Conservation (phyloP, 1,284 basidiomycete genomes). For the Meripilus lineatus region DNA sequence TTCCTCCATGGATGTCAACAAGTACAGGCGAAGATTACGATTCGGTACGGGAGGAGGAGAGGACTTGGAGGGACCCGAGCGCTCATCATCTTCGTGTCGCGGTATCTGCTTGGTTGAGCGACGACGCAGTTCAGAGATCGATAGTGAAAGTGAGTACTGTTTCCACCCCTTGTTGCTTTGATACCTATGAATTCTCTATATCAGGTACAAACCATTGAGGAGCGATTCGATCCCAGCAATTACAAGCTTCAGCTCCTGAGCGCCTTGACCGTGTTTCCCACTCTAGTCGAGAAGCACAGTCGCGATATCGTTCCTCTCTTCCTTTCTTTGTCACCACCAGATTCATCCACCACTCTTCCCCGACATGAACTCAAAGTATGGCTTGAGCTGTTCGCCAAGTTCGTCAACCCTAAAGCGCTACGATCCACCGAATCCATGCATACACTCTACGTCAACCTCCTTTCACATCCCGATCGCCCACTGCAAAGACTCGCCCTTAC, state of each 20-base stretch:
- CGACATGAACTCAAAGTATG: conserved; percentile 65
- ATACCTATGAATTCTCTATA: neutral
- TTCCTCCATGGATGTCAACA: conserved; percentile 22
- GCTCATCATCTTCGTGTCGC: conserved; percentile 54
- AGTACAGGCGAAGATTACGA: conserved; percentile 27
- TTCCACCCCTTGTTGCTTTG: neutral
- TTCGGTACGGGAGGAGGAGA: conserved; percentile 60
- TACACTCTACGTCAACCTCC: conserved; percentile 65
- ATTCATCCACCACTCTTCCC: conserved; percentile 40
- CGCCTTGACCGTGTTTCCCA: conserved; percentile 60
- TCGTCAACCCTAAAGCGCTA: conserved; percentile 87
- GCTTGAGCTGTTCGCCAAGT: conserved; percentile 86
- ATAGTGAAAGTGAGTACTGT: conserved; percentile 32
- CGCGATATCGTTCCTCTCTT: conserved; percentile 79
- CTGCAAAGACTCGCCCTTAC: conserved; percentile 78
- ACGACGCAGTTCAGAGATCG: conserved; percentile 17
- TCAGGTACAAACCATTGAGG: conserved; percentile 54
- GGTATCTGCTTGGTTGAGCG: conserved; percentile 42
- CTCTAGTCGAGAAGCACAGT: conserved; percentile 81
- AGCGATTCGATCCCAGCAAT: conserved; percentile 69
- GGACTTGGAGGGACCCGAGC: conserved; percentile 69
- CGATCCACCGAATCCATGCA: conserved; percentile 68
- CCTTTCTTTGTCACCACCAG: conserved; percentile 47
- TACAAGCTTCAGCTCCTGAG: conserved; percentile 81
- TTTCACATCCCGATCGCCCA: conserved; percentile 81